These are phyloP conservation scores for Suillus tomentosus DNA, from an alignment of 768 basidiomycete species.

Conservation along the genomic window DNA sequence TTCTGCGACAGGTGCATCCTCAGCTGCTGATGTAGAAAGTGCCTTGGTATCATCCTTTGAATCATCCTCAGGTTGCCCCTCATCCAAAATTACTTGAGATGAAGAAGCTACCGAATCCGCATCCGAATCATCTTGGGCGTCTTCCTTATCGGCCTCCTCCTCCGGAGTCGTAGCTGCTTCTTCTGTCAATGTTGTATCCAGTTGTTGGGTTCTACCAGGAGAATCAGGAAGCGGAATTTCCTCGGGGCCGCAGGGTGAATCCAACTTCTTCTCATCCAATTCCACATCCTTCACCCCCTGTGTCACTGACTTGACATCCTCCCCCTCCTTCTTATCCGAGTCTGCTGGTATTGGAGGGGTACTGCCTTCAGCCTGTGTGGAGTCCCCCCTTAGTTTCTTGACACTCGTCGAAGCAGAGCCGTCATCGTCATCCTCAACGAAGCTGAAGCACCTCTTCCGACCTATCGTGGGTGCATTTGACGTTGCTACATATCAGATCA, in stretches of 20 bases:
- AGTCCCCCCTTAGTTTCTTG: constrained; percentile 47
- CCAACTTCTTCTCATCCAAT: constrained; percentile 43
- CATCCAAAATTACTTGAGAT: constrained; percentile 9
- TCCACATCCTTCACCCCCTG: constrained; percentile 71
- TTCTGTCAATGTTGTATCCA: constrained; percentile 17
- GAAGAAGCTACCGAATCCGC: constrained; percentile 30
- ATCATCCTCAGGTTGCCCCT: constrained; percentile 11
- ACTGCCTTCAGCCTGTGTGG: constrained; percentile 34
- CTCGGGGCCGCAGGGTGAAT: constrained; percentile 28
- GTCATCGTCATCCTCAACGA: constrained; percentile 41
- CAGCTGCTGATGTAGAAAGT: constrained; percentile 10
- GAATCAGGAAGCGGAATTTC: constrained; percentile 42
- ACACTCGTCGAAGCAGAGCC: constrained; percentile 27
- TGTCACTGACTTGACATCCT: constrained; percentile 70
- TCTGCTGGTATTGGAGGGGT: constrained; percentile 24
- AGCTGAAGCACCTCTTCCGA: constrained; percentile 65
- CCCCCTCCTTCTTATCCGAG: constrained; percentile 34
- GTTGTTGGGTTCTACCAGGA: constrained; percentile 28
- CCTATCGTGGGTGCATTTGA: constrained; percentile 73
- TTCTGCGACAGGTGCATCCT: constrained; percentile 13
- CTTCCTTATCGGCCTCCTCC: constrained; percentile 19
- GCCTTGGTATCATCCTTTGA: constrained; percentile 10
- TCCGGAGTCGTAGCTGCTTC: constrained; percentile 6
- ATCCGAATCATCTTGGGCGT: constrained; percentile 13
- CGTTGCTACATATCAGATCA: constrained; percentile 49